Base-by-base conservation (phyloP, 2,329 filamentous ascomycete species). In the Dactylellina haptotyla region DNA sequence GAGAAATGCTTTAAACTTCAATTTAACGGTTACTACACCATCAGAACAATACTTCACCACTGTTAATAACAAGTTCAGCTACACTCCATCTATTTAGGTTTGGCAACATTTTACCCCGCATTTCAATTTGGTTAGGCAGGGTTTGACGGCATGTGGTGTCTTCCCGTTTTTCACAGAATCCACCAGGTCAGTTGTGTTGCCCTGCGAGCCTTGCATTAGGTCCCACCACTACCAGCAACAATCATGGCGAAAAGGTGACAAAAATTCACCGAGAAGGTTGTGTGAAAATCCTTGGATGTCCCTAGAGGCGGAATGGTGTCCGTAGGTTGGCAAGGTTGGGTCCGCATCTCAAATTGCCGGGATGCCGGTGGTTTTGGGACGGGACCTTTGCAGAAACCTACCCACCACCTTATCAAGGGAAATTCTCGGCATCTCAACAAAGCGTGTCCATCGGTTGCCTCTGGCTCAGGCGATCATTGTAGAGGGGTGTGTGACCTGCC, bases 81-180 rank as follows among this genome's bases (percentile, higher is more conserved):
- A n/a, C 41, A 20, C 41, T 16, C 62, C 18, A 25, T 56, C 50
- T 45, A 18, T 64, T 73, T 48, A 73, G 45, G 26, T 57, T 54
- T 45, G 67, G 18, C 46, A 48, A 26, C 53, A 30, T 57, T 39
- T 56, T 65, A 73, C 69, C 69, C 69, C 69, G 69, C 69, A 66
- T 66, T 73, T 73, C 54, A 66, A 73, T 66, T 25, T 62, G 69
- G 69, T 73, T 66, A 73, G 69, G 34, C 69, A 73, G 56, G 69
- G 69, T 62, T 65, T 59, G 54, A 34, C 67, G 46, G 59, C 41
- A 72, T 65, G 69, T 66, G 59, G 39, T 56, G 61, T 66, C 69
- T 41, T 66, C 69, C 67, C 67, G 67, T 37, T 41, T 46, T 61
- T 50, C n/a, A 72, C 67, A 72, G 46, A 72, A 65, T 58, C 59